These are phyloP conservation scores for Tricholoma sp. DNA, from an alignment of 768 basidiomycete species.

Conservation along the genomic window DNA sequence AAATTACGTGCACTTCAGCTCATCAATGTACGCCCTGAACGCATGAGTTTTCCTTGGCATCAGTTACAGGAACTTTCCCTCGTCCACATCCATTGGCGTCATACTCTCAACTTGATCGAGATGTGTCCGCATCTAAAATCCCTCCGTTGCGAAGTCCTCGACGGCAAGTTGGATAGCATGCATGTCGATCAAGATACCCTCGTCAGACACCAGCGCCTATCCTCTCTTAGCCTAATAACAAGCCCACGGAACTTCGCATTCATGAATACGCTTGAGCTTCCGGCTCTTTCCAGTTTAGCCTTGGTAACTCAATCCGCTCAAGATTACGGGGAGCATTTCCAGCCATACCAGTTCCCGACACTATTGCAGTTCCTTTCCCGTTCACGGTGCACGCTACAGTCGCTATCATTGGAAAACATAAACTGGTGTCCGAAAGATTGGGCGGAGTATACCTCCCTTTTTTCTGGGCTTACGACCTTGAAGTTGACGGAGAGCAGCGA, in stretches of 20 bases:
- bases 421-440: neutral
- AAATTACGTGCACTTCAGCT: neutral
- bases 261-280: neutral
- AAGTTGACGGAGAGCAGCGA: neutral
- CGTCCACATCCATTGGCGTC: neutral
- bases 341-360: neutral
- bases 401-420: neutral
- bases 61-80: neutral
- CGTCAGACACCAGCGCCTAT: neutral
- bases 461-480: neutral
- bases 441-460: neutral
- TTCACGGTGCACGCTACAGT: neutral
- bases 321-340: neutral
- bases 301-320: neutral
- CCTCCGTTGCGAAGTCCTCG: neutral
- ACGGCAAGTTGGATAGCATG: neutral
- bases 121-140: neutral
- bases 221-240: neutral
- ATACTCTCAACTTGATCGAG: neutral
- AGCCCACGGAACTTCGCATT: neutral
- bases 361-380: neutral
- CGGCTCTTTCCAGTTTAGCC: neutral
- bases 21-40: neutral
- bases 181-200: neutral
- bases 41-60: neutral